phyloP scores from a whole-genome alignment of 768 basidiomycete genomes.

The Strobilomyces echinocephalus region DNA sequence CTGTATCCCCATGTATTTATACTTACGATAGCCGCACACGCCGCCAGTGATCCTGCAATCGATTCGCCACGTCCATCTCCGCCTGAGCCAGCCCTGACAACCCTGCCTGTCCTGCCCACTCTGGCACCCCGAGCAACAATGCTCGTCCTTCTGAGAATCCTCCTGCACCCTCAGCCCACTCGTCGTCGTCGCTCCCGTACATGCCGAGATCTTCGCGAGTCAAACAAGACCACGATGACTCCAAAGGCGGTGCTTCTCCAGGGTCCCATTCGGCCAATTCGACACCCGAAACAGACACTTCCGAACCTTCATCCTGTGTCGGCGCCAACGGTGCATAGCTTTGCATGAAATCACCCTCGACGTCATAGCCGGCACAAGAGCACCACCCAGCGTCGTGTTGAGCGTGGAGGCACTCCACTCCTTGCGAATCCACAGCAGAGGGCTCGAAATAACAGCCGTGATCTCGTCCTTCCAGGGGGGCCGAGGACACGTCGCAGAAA shows the following conservation, averaged over 20 bases:
- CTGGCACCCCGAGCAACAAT: conserved; percentile 40
- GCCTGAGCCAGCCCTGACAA: conserved; percentile 36
- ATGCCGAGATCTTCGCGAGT: no score
- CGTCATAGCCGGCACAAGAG: not conserved
- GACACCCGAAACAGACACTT: not conserved
- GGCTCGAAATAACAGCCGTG: not conserved
- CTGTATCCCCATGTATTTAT: not conserved
- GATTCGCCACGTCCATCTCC: conserved; percentile 59
- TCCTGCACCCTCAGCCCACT: conserved; percentile 3
- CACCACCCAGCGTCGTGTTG: not conserved
- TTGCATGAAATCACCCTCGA: not conserved
- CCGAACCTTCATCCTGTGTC: conserved; percentile 2
- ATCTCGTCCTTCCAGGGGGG: not conserved
- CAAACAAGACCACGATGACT: no score
- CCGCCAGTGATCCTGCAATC: conserved; percentile 59
- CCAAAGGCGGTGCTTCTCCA: not conserved
- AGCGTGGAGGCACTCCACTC: not conserved
- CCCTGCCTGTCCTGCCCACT: conserved; percentile 4
- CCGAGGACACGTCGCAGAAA: not conserved
- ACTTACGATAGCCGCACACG: conserved; percentile 47
- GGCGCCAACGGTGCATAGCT: conserved; percentile 1
- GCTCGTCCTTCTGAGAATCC: conserved; percentile 51
- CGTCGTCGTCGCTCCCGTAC: not conserved
- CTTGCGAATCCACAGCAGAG: not conserved
- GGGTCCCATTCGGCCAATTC: not conserved